Conservation (phyloP, 805 yeast genomes). For the Dipodascopsis uninucleata region DNA sequence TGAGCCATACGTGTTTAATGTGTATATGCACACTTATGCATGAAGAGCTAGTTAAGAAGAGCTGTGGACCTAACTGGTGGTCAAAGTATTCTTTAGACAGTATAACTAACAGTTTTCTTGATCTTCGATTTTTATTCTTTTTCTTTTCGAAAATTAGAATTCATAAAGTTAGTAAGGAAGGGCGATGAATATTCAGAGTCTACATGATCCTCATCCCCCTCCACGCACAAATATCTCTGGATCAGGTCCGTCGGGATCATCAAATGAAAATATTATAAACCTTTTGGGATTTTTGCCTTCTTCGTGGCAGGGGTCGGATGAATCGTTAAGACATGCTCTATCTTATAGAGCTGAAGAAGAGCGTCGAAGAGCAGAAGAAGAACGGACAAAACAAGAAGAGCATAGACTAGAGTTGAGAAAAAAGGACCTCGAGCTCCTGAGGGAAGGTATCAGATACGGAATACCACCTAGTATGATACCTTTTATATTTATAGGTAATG, state of each 20-base stretch:
- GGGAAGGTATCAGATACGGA: slow-evolving; percentile 52
- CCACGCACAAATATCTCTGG: too few species aligned
- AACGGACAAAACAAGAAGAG: slow-evolving; percentile 69
- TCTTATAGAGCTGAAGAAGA: slow-evolving; percentile 28
- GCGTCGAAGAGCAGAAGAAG: slow-evolving; percentile 53
- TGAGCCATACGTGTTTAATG: too few species aligned
- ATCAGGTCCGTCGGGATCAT: too few species aligned
- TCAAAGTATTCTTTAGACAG: too few species aligned
- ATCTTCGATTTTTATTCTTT: too few species aligned
- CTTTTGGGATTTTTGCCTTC: slow-evolving; percentile 19
- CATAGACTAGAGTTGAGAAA: slow-evolving; percentile 57
- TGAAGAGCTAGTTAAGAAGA: too few species aligned
- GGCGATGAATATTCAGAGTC: slow-evolving; percentile 12
- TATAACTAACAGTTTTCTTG: too few species aligned
- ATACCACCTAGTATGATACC: slow-evolving; percentile 63
- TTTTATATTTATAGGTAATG: slow-evolving; percentile 44
- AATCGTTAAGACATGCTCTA: slow-evolving; percentile 25
- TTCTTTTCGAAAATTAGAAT: too few species aligned
- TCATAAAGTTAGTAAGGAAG: too few species aligned
- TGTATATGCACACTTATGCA: too few species aligned
- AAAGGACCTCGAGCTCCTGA: slow-evolving; percentile 54
- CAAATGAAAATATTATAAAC: slow-evolving; percentile 6
- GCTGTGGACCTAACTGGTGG: too few species aligned
- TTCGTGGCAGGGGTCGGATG: slow-evolving; percentile 27
- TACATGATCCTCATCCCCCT: slow-evolving; percentile 9